These are phyloP conservation scores for Sclerotinia trifoliorum DNA, from an alignment of 2,329 filamentous ascomycete species.

Conservation along the genomic window DNA sequence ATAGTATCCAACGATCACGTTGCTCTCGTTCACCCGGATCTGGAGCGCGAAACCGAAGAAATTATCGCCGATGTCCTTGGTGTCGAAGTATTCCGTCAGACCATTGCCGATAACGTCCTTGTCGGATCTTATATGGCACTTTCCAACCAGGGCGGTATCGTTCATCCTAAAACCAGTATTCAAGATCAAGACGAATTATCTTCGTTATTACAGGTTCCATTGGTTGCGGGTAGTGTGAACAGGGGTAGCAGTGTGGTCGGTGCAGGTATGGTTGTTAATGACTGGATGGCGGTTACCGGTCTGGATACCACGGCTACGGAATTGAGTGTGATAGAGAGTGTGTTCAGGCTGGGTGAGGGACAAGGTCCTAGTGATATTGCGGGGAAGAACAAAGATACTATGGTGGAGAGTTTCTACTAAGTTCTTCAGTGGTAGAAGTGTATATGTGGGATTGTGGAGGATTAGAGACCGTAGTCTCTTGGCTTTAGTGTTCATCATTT, in stretches of 20 bases:
- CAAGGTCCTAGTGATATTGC: slow-evolving; percentile 75
- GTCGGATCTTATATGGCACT: slow-evolving; percentile 96
- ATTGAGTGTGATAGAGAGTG: slow-evolving; percentile 91
- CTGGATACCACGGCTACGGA: slow-evolving; percentile 97
- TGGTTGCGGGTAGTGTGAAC: slow-evolving; percentile 93
- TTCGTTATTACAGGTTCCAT: slow-evolving; percentile 87
- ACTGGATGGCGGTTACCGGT: slow-evolving; percentile 94
- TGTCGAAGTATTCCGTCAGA: slow-evolving; percentile 89
- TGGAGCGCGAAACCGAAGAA: slow-evolving; percentile 97
- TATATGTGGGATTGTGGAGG: not conserved
- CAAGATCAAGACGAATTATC: slow-evolving; percentile 98
- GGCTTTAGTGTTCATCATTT: not conserved
- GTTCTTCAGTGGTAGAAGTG: slow-evolving; percentile 12
- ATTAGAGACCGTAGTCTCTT: not conserved
- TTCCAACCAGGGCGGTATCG: slow-evolving; percentile 92
- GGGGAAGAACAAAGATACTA: slow-evolving; percentile 88
- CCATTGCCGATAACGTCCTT: slow-evolving; percentile 93
- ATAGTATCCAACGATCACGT: slow-evolving; percentile 97
- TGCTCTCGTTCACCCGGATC: slow-evolving; percentile 90
- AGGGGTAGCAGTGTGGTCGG: slow-evolving; percentile 92
- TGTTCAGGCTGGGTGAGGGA: slow-evolving; percentile 91
- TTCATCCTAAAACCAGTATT: slow-evolving; percentile 95
- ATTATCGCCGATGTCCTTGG: slow-evolving; percentile 93
- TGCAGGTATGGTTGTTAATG: slow-evolving; percentile 94
- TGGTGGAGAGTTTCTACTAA: slow-evolving; percentile 99